A percentile compares a stretch with the other conserved stretches of the same genome.
phyloP scores from a whole-genome alignment of 2,329 filamentous ascomycete genomes.

The Ceratocystis papillata region DNA sequence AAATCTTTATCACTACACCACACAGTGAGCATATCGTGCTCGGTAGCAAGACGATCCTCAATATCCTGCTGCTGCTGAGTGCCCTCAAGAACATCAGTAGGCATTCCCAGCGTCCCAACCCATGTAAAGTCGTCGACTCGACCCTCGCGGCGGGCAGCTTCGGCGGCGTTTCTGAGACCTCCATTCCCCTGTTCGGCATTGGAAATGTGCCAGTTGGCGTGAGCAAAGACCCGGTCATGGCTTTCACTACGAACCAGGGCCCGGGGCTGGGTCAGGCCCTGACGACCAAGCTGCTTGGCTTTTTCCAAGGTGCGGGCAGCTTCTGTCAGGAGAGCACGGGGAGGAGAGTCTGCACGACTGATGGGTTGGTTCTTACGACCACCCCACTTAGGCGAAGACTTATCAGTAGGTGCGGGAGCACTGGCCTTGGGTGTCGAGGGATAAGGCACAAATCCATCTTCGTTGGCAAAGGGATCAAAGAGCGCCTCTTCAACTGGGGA shows the following conservation, averaged over 20 bases:
- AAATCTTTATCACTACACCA: conserved; percentile 86
- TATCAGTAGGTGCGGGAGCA: conserved; percentile 57
- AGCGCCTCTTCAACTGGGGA: conserved; percentile 42
- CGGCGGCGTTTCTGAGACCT: conserved; percentile 77
- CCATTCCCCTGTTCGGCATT: conserved; percentile 86
- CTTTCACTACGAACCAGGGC: conserved; percentile 46
- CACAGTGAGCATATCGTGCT: conserved; percentile 73
- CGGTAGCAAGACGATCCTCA: conserved; percentile 65
- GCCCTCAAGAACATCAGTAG: conserved; percentile 70
- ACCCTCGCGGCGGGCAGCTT: conserved; percentile 61
- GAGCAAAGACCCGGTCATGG: conserved; percentile 60
- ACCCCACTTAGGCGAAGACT: conserved; percentile 68
- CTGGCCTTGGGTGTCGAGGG: conserved; percentile 31
- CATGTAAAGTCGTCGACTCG: conserved; percentile 67
- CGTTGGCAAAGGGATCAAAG: conserved; percentile 45
- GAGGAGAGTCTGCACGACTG: conserved; percentile 61
- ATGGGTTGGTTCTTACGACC: conserved; percentile 64
- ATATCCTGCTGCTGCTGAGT: conserved; percentile 71
- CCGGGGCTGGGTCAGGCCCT: conserved; percentile 47
- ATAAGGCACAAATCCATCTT: conserved; percentile 49
- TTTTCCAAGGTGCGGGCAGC: conserved; percentile 49
- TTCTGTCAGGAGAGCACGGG: conserved; percentile 64
- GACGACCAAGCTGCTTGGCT: conserved; percentile 42
- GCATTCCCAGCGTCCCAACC: conserved; percentile 89
- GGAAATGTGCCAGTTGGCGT: conserved; percentile 72